Conservation (phyloP, 1,284 basidiomycete genomes). For the Ceratobasidium sp. region DNA sequence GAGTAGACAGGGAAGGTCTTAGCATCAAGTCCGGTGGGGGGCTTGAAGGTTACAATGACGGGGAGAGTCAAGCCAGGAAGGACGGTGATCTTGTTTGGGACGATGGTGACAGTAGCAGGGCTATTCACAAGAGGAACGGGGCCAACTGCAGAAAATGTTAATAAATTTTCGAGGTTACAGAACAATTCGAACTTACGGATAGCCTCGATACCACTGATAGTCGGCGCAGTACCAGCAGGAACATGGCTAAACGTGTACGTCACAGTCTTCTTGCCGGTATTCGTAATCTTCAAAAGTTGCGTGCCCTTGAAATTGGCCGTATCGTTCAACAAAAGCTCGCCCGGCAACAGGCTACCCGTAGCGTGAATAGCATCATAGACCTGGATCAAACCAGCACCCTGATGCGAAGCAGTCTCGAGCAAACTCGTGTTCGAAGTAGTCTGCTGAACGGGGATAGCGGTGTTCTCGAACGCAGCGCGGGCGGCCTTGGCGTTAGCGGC, state of each 20-base stretch:
- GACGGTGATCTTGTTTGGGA: conserved; percentile 52
- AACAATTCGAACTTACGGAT: conserved; percentile 26
- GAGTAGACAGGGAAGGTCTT: conserved; percentile 55
- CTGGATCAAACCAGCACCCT: conserved; percentile 77
- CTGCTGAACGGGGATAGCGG: conserved; percentile 57
- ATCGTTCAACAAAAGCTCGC: conserved; percentile 76
- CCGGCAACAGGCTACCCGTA: conserved; percentile 64
- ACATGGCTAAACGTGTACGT: conserved; percentile 50
- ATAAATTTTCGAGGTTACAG: too few relatives aligned
- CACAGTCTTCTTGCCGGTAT: conserved; percentile 51
- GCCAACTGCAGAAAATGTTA: neutral
- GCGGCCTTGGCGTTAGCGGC: conserved; percentile 60
- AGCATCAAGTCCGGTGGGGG: conserved; percentile 52
- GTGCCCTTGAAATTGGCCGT: conserved; percentile 63
- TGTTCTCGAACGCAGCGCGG: conserved; percentile 70
- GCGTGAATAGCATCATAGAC: conserved; percentile 65
- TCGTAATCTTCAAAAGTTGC: conserved; percentile 52
- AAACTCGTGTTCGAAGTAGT: conserved; percentile 63
- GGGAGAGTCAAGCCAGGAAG: conserved; percentile 50
- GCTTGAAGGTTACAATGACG: conserved; percentile 52
- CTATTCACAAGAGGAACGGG: conserved; percentile 52
- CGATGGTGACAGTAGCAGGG: too few relatives aligned
- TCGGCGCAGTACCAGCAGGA: conserved; percentile 58
- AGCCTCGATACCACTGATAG: conserved; percentile 55
- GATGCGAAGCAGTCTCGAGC: conserved; percentile 70